Conservation (phyloP, 306 rosid species). For the Geum urbanum region DNA sequence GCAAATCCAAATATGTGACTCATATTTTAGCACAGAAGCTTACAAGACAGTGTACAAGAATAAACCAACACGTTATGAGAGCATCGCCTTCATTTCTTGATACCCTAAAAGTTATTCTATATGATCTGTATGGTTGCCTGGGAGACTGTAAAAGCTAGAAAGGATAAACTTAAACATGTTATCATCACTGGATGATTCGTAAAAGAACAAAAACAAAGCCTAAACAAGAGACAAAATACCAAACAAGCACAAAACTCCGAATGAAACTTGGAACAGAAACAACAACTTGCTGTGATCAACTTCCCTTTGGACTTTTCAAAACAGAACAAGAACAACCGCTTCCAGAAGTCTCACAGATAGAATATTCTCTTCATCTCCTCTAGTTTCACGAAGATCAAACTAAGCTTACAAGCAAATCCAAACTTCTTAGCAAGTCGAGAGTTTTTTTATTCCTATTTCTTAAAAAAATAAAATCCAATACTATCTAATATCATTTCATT, state of each 20-base stretch:
- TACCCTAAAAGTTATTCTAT: constrained; percentile 6
- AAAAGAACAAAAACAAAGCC: constrained; percentile 14
- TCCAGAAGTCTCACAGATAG: constrained; percentile 8
- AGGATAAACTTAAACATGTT: background rate
- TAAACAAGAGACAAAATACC: background rate
- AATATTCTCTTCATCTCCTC: constrained; percentile 4
- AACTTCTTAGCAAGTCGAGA: background rate
- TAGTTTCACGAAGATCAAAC: constrained; percentile 7
- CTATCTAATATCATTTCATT: background rate
- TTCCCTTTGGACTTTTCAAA: constrained; percentile 1
- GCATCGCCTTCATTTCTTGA: background rate
- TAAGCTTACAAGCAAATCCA: constrained; percentile 1
- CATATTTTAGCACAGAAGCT: background rate
- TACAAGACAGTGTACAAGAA: background rate
- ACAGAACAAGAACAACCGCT: background rate
- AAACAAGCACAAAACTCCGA: constrained; percentile 9
- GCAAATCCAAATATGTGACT: background rate
- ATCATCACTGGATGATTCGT: constrained; percentile 4
- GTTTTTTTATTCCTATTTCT: background rate
- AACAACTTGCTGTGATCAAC: background rate
- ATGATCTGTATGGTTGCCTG: constrained; percentile 6
- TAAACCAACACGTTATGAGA: background rate
- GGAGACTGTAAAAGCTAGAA: constrained; percentile 4
- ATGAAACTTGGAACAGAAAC: background rate
- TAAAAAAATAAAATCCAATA: background rate